Conservation (phyloP, 805 yeast species). For the Huiozyma naganishii region DNA sequence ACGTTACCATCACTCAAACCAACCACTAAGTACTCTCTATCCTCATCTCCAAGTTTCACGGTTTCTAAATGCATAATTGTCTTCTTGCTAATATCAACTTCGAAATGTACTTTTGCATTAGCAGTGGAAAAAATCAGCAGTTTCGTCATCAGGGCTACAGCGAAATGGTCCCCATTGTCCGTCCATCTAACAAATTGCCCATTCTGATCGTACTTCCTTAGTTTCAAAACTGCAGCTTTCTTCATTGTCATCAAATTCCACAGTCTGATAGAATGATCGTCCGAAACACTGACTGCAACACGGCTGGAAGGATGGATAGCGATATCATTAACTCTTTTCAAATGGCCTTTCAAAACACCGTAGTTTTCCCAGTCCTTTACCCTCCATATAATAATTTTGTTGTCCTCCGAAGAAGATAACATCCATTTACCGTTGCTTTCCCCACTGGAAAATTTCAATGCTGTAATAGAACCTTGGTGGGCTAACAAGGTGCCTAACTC, state of each 20-base stretch:
- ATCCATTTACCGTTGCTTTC: conserved; percentile 54
- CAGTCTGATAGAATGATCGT: conserved; percentile 70
- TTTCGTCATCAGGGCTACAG: conserved; percentile 62
- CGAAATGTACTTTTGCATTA: conserved; percentile 46
- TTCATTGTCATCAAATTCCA: conserved; percentile 97
- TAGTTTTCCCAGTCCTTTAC: conserved; percentile 94
- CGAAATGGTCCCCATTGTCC: conserved; percentile 53
- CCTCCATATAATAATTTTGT: conserved; percentile 84
- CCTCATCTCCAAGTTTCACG: conserved; percentile 28
- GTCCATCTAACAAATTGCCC: conserved; percentile 64
- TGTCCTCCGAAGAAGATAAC: conserved; percentile 83
- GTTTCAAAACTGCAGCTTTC: conserved; percentile 76
- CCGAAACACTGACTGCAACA: conserved; percentile 82
- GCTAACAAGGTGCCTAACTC: conserved; percentile 85
- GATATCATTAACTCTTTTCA: conserved; percentile 70
- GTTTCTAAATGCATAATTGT: conserved; percentile 63
- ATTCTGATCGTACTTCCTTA: conserved; percentile 56
- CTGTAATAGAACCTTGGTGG: conserved; percentile 82
- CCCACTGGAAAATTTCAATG: conserved; percentile 58
- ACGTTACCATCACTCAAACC: conserved; percentile 69
- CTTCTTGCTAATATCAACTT: conserved; percentile 36
- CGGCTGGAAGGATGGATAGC: conserved; percentile 86
- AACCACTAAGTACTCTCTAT: conserved; percentile 44
- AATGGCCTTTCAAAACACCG: conserved; percentile 83
- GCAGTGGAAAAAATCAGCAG: conserved; percentile 55